Evolutionary conservation across 164 flowering plant genomes (phyloP), one percentile per base, ranked within the genome.

Genomic region (Chimonanthus salicifolius): DNA sequence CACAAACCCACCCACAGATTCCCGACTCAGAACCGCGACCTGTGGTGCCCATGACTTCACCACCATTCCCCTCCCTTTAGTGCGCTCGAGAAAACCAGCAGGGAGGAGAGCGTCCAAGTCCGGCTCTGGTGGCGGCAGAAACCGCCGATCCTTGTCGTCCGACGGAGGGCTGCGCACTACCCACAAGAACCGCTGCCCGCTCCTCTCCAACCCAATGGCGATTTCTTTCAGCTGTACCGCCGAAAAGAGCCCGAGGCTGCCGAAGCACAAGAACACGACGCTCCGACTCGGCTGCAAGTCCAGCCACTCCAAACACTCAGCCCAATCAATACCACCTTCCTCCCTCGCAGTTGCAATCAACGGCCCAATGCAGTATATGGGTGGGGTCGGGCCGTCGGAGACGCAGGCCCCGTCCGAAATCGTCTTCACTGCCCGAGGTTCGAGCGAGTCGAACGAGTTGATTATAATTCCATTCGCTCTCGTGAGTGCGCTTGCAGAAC

Each of bases 141-240:
- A 87, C 86, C 84, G 83, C 87, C 70, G 84, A 75, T 71, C 87
- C 89, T n/a, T 0, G 85, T 87, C 0, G 83, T 78, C 70, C 82
- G 87, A 49, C 58, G 71, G 73, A 80, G 33, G 33, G 33, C 33
- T 33, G 33, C 33, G 33, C 33, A 33, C 33, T 33, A 33, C 33
- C 33, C 33, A 33, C 33, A 33, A 33, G 33, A 33, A 33, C 33
- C 33, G 33, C 33, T 33, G 33, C 33, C 33, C 33, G 0, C 33
- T 33, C 33, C 33, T 33, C 33, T 33, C 33, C 33, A 33, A 33
- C 2, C 33, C 33, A 33, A 33, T 33, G 33, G 33, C 33, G 2
- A 33, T 33, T 33, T 33, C 33, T 33, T 33, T 33, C 33, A 33
- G 70, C 20, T 86, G 89, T 45, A 50, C 75, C 20, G 4, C 58